A percentile compares a stretch with the other conserved stretches of the same genome.
Conservation (phyloP, 108 stramenopile species). For the Phaeodactylum tricornutum region DNA sequence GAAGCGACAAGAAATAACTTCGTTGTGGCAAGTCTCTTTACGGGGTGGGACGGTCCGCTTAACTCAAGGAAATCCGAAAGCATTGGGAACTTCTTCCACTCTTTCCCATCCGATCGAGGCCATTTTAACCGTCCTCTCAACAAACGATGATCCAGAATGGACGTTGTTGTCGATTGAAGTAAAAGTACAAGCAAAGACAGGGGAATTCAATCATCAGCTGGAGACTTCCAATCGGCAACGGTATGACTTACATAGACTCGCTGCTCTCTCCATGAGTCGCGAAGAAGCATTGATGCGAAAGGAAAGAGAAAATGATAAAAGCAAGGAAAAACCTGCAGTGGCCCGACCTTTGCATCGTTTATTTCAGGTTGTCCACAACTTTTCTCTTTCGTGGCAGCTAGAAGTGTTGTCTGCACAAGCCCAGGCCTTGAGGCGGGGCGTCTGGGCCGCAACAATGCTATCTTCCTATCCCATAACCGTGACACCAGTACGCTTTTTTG, state of each 20-base stretch:
- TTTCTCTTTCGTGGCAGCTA: conserved; percentile 68
- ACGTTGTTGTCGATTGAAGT: conserved; percentile 66
- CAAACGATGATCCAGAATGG: conserved; percentile 36
- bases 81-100: not conserved
- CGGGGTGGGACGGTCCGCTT: conserved; percentile 55
- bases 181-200: conserved; percentile 67
- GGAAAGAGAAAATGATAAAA: not conserved
- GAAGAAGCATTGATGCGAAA: conserved; percentile 36
- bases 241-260: conserved; percentile 77
- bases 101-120: conserved; percentile 70
- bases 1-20: conserved; percentile 5
- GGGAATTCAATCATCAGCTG: conserved; percentile 82
- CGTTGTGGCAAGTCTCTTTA: conserved; percentile 30
- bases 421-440: conserved; percentile 61
- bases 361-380: conserved; percentile 74
- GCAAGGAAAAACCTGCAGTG: conserved; percentile 5
- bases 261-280: conserved; percentile 61
- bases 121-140: conserved; percentile 57
- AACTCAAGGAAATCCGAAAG: conserved; percentile 53
- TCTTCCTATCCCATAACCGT: conserved; percentile 38
- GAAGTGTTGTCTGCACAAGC: conserved; percentile 81
- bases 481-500: conserved; percentile 66
- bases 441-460: conserved; percentile 27
- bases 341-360: conserved; percentile 57
- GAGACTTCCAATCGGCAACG: conserved; percentile 66